phyloP scores from a whole-genome alignment of 352 stramenopile genomes.

The Phytophthora macrochlamydospora region DNA sequence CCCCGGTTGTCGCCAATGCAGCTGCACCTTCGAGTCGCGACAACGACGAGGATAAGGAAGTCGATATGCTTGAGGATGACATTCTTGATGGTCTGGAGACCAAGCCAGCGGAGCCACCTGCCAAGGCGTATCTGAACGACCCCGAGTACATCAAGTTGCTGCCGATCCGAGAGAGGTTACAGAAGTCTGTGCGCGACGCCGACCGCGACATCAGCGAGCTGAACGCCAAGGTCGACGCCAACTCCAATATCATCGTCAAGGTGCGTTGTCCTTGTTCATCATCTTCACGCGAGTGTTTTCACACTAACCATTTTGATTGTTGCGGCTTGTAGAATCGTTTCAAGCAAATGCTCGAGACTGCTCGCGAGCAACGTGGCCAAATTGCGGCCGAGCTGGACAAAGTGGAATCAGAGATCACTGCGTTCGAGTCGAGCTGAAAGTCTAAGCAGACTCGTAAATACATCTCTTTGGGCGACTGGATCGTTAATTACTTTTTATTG shows the following conservation, averaged over 20 bases:
- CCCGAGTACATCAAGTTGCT: constrained; percentile 70
- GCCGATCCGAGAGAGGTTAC: constrained; percentile 59
- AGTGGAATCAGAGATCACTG: constrained; percentile 47
- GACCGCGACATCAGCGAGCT: constrained; percentile 74
- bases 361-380: constrained; percentile 55
- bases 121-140: constrained; percentile 59
- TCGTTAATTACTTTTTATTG: constrained; percentile 43
- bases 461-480: constrained; percentile 15
- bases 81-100: constrained; percentile 77
- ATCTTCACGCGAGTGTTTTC: neutral
- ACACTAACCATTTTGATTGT: neutral
- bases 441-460: constrained; percentile 7
- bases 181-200: constrained; percentile 72
- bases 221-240: constrained; percentile 67
- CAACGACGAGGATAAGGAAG: constrained; percentile 71
- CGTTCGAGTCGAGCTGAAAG: constrained; percentile 51
- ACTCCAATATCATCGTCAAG: constrained; percentile 87
- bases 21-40: constrained; percentile 19
- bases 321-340: constrained; percentile 61
- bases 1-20: constrained; percentile 53
- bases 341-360: constrained; percentile 82
- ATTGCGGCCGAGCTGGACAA: constrained; percentile 62
- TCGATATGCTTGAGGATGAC: constrained; percentile 81
- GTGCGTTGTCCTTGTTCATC: constrained; percentile 24
- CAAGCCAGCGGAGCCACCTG: constrained; percentile 42